Base-by-base conservation (phyloP, 306 rosid species). In the Castanea mollissima region DNA sequence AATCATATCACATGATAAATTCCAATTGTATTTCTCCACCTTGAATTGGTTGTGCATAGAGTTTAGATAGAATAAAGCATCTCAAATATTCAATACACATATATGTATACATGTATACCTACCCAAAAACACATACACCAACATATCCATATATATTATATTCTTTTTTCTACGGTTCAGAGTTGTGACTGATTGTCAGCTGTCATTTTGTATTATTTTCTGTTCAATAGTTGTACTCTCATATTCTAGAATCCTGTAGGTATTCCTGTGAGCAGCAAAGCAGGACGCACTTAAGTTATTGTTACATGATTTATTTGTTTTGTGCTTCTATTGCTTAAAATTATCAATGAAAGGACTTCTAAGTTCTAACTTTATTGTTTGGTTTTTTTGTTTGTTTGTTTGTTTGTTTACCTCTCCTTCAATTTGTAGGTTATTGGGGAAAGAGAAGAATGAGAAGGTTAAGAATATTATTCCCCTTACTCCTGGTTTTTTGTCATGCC, bases 401-500 rank as follows among this genome's bases (percentile, higher is more conserved):
- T 21, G 21, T 21, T 21, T 76, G 73, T 60, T 84, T 85, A 72
- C 76, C 41, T 69, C 79, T 78, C 27, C 78, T 60, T 71, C 69
- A 68, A 32, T 79, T 76, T 56, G 76, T 91, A 92, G 97, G 92
- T 73, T 77, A 78, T 73, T 92, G 78, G 83, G 72, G 79, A 74
- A 77, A 79, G 90, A 94, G 76, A 85, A 41, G 69, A 38, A 78
- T 70, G 89, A 85, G 78, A 90, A 81, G 80, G 91, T 89, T 49
- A 90, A 86, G 76, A 88, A 84, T 58, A 49, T 83, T 79, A 86
- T 90, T 83, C 92, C 99, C 56, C 80, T 79, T 81, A n/a, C n/a
- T n/a, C n/a, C 91, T 83, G 97, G 99, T 74, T 85, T 90, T 72
- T 85, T 92, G 89, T 90, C 97, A 71, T 94, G 99, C 87, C 95